Conservation (phyloP, 495 filamentous ascomycete species). For the Hypoxylon cercidicola region DNA sequence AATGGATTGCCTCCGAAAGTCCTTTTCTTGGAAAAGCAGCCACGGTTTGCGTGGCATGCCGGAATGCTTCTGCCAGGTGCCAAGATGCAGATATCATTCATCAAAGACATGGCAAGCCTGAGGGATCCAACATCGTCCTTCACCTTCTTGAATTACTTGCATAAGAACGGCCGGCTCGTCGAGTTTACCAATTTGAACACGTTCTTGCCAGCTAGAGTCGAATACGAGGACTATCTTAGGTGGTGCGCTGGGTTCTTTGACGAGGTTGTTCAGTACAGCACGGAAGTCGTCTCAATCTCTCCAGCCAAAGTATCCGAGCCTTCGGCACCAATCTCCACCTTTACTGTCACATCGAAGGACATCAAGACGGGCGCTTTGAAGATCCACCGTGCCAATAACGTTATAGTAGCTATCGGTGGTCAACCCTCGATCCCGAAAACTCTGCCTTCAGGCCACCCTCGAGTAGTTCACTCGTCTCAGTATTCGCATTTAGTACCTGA, state of each 20-base stretch:
- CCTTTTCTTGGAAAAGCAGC: constrained; percentile 86
- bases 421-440: constrained; percentile 77
- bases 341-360: constrained; percentile 56
- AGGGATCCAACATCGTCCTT: constrained; percentile 89
- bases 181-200: constrained; percentile 91
- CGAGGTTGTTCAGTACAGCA: constrained; percentile 79
- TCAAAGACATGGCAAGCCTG: constrained; percentile 94
- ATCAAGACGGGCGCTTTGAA: constrained; percentile 46
- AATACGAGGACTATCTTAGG: constrained; percentile 94
- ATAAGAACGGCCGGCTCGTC: constrained; percentile 78
- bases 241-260: constrained; percentile 90
- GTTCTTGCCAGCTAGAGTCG: constrained; percentile 84
- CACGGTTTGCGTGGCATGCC: constrained; percentile 87
- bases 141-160: constrained; percentile 95
- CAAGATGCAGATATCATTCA: constrained; percentile 97
- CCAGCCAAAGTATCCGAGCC: constrained; percentile 51
- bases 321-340: constrained; percentile 58
- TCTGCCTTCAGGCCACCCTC: constrained; percentile 68
- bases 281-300: constrained; percentile 74
- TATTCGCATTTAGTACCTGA: constrained; percentile 73
- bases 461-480: constrained; percentile 89
- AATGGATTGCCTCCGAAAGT: constrained; percentile 67
- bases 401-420: constrained; percentile 87
- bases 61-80: constrained; percentile 94
- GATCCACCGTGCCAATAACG: constrained; percentile 71